Evolutionary conservation across 805 yeast genomes (phyloP), one percentile per base, ranked within the genome.

Genomic region (Komagataella mondaviorum): DNA sequence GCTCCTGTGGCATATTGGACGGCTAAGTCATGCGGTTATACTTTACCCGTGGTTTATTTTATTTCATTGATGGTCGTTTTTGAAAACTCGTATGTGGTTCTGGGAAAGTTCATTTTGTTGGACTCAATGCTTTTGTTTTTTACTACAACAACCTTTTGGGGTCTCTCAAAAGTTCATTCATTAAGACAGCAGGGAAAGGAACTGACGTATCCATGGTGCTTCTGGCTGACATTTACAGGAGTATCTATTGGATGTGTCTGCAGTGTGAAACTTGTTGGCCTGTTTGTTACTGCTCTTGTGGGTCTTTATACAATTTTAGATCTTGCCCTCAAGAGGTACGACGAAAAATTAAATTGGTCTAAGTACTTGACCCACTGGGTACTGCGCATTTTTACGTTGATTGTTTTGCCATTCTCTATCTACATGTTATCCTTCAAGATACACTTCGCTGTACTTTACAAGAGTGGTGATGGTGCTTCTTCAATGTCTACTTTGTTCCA

Each of bases 181-280:
- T 64, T 78, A 54, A 71, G 79, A 57, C 51, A 60, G 2, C 55
- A 59, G 8, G 58, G 65, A 36, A 47, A 55, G 8, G 72, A 79
- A 49, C 67, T 77, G 51, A 56, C 76, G 0, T 10, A 44, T 2
- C 52, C 57, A 17, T 81, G 85, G 61, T 63, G 74, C 16, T 52
- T 59, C 6, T 84, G 89, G 89, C 66, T 83, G 64, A 52, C 71
- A 4, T 51, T 79, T 2, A 74, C 85, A 1, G 95, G 95, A 8
- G 22, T 81, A 1, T 77, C 85, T 6, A 76, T 86, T 52, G 95
- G 95, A 0, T 85, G 90, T 65, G 95, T 85, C 5, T 85, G 90
- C 59, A 81, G 89, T 46, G 87, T 85, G 7, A 86, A 86, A 65
- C 85, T 90, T 93, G 95, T 86, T 14, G 95, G 95, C 4, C 63